Evolutionary conservation across 306 rosid species (phyloP).

Genomic region (Hippophae tibetana): DNA sequence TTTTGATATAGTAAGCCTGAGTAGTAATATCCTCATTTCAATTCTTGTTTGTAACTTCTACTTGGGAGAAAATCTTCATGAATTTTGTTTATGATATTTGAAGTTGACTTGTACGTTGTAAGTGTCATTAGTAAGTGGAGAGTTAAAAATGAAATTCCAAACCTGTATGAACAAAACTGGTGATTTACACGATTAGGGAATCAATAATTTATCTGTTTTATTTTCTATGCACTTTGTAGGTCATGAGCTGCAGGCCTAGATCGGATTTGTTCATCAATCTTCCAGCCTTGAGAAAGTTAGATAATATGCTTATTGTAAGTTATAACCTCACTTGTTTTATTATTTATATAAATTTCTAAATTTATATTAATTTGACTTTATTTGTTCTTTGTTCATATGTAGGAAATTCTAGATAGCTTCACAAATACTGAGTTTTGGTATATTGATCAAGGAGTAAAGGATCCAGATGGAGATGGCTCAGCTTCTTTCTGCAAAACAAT

Average conservation of each 20-base stretch:
- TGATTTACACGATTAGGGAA: background rate
- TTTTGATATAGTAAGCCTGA: no score
- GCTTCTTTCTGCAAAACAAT: slow-evolving; percentile 63
- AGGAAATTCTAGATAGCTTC: slow-evolving; percentile 82
- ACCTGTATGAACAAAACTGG: background rate
- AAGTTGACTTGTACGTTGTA: no score
- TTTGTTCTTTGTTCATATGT: slow-evolving; percentile 1
- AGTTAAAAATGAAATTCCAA: no score
- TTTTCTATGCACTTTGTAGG: slow-evolving; percentile 24
- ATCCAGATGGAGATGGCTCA: slow-evolving; percentile 65
- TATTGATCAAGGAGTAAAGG: slow-evolving; percentile 82
- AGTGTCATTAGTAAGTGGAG: no score
- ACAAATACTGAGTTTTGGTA: slow-evolving; percentile 73
- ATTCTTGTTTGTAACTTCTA: no score
- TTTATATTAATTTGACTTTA: background rate
- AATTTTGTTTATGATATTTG: no score
- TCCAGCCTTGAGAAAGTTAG: slow-evolving; percentile 45
- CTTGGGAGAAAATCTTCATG: no score
- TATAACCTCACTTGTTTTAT: background rate
- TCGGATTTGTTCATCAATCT: slow-evolving; percentile 46
- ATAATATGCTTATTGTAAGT: slow-evolving; percentile 47
- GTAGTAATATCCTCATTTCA: no score
- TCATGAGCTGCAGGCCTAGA: slow-evolving; percentile 54
- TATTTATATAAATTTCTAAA: slow-evolving; percentile 1
- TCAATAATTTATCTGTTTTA: background rate